Conservation (phyloP, 805 yeast genomes). For the Wickerhamiella azymoides region DNA sequence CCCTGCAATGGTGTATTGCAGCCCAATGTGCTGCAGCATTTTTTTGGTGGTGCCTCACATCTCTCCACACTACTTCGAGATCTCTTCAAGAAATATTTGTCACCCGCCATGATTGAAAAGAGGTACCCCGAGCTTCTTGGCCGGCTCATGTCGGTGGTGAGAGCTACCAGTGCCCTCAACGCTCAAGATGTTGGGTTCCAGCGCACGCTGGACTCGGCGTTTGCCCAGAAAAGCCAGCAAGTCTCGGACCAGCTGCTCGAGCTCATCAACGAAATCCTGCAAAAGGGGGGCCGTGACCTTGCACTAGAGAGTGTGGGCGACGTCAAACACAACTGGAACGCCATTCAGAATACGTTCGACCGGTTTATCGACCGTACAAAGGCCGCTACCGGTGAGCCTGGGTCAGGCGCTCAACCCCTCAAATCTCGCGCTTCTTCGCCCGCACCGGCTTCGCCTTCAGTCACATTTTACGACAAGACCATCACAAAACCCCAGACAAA, state of each 20-base stretch:
- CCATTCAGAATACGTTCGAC: slow-evolving; percentile 51
- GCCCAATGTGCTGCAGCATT: not conserved
- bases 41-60: not conserved
- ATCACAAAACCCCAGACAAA: slow-evolving; percentile 25
- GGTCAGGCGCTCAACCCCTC: not conserved
- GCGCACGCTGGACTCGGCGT: slow-evolving; percentile 40
- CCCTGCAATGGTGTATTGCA: too few species aligned
- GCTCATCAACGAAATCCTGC: slow-evolving; percentile 21
- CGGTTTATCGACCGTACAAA: slow-evolving; percentile 64
- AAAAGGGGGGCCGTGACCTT: slow-evolving; percentile 13
- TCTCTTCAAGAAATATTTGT: too few species aligned
- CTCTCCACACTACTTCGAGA: too few species aligned
- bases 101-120: not conserved
- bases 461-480: slow-evolving; percentile 16
- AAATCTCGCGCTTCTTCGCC: not conserved
- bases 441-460: slow-evolving; percentile 10
- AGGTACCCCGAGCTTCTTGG: slow-evolving; percentile 2
- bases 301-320: slow-evolving; percentile 32
- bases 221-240: slow-evolving; percentile 31
- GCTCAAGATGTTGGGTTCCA: slow-evolving; percentile 73
- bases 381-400: slow-evolving; percentile 7
- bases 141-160: slow-evolving; percentile 38
- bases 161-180: slow-evolving; percentile 56
- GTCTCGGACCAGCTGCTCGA: slow-evolving; percentile 21
- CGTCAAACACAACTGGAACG: slow-evolving; percentile 43